phyloP scores from a whole-genome alignment of 2,329 filamentous ascomycete genomes.

The Talaromyces pinophilus region DNA sequence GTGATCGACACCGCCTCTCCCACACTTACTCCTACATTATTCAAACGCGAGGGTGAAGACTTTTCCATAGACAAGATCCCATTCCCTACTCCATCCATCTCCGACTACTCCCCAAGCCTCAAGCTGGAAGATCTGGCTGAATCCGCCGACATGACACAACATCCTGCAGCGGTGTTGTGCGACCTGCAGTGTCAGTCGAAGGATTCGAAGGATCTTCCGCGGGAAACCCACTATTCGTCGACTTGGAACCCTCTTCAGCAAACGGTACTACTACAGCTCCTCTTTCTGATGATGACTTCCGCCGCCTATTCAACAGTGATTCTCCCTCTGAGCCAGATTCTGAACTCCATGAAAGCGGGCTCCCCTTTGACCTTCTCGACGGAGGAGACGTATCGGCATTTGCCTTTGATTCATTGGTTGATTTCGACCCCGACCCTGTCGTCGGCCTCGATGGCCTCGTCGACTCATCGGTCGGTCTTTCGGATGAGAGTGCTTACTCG shows the following conservation, averaged over 20 bases:
- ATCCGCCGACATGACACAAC: conserved; percentile 95
- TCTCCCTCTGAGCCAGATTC: conserved; percentile 70
- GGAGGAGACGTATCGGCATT: conserved; percentile 52
- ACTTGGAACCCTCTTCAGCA: conserved; percentile 53
- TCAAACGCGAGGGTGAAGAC: conserved; percentile 49
- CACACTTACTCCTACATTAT: conserved; percentile 43
- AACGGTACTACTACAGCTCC: conserved; percentile 60
- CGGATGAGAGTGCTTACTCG: conserved; percentile 53
- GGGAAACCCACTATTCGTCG: conserved; percentile 46
- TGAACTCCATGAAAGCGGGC: conserved; percentile 73
- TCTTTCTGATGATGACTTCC: conserved; percentile 70
- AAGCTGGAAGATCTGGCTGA: conserved; percentile 49
- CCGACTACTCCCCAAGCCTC: conserved; percentile 43
- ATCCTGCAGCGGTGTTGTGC: conserved; percentile 99
- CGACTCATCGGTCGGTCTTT: conserved; percentile 50
- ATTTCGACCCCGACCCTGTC: conserved; percentile 55
- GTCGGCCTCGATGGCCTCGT: conserved; percentile 45
- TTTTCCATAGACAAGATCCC: conserved; percentile 44
- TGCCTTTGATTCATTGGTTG: conserved; percentile 58
- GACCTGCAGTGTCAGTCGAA: conserved; percentile 99
- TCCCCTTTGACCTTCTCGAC: conserved; percentile 69
- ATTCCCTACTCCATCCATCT: conserved; percentile 41
- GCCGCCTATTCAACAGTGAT: conserved; percentile 61
- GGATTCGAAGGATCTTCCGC: conserved; percentile 46
- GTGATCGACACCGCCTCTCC: conserved; percentile 39